These are phyloP conservation scores for Colletotrichum limetticola DNA, from an alignment of 2,329 filamentous ascomycete species.

Conservation along the genomic window DNA sequence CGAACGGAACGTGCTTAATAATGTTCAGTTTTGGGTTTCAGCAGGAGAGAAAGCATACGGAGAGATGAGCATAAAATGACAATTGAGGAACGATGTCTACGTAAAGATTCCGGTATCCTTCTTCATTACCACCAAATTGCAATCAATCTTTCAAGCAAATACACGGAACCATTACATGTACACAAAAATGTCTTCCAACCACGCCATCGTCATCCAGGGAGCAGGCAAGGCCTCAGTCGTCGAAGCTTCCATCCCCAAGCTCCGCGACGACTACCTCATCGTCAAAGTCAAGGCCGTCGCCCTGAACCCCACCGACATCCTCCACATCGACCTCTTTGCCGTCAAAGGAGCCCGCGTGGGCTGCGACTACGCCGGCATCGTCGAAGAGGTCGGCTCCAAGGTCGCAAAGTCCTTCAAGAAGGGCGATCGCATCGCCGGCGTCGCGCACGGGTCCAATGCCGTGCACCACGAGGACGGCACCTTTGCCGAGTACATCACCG, in stretches of 20 bases:
- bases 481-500: constrained; percentile 51
- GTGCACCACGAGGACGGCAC: constrained; percentile 49
- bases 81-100: neutral
- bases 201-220: neutral
- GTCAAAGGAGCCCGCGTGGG: neutral
- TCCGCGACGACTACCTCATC: constrained; percentile 38
- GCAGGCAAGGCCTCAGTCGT: constrained; percentile 17
- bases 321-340: constrained; percentile 25
- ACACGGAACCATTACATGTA: neutral
- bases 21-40: neutral
- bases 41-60: neutral
- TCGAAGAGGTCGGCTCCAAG: constrained; percentile 56
- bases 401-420: constrained; percentile 54
- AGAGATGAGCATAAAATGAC: neutral
- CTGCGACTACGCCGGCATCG: constrained; percentile 47
- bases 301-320: constrained; percentile 53
- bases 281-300: constrained; percentile 44
- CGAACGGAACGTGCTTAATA: neutral
- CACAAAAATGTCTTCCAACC: neutral
- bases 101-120: no score
- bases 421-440: constrained; percentile 59
- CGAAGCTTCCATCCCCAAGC: constrained; percentile 15
- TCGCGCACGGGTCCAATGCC: constrained; percentile 31
- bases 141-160: neutral
- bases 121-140: neutral